These are phyloP conservation scores for Cryptococcus sp. DNA, from an alignment of 1,284 basidiomycete species.

Conservation along the genomic window DNA sequence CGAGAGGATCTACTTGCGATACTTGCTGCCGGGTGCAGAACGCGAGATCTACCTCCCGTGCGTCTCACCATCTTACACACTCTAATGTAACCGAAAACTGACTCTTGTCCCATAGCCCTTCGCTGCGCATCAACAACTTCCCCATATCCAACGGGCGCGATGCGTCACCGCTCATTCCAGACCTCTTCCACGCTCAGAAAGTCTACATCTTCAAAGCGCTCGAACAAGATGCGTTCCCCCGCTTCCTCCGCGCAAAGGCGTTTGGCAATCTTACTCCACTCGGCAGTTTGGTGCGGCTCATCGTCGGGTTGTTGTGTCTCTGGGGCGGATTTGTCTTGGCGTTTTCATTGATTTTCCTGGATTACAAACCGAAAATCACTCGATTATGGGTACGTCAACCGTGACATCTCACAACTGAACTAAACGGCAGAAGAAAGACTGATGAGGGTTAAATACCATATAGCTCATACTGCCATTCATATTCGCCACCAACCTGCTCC, in stretches of 20 bases:
- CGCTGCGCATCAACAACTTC: conserved; percentile 51
- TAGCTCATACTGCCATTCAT: conserved; percentile 93
- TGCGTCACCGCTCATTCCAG: conserved; percentile 85
- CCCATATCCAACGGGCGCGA: conserved; percentile 65
- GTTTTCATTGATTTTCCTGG: conserved; percentile 91
- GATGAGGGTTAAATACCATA: background rate
- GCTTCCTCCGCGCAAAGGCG: conserved; percentile 92
- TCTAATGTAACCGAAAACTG: background rate
- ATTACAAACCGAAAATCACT: conserved; percentile 82
- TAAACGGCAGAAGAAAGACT: background rate
- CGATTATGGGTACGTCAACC: conserved; percentile 89
- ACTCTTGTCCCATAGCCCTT: conserved; percentile 25
- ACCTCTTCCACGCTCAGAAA: conserved; percentile 96
- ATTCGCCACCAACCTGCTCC: conserved; percentile 83
- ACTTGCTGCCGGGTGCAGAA: conserved; percentile 67
- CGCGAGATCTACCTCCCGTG: conserved; percentile 90
- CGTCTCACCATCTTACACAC: conserved; percentile 59
- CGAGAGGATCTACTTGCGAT: conserved; percentile 92
- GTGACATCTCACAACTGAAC: background rate
- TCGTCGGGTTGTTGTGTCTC: conserved; percentile 78
- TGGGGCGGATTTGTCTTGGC: conserved; percentile 90
- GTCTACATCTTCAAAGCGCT: conserved; percentile 96
- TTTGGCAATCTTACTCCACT: conserved; percentile 95
- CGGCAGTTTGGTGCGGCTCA: conserved; percentile 78
- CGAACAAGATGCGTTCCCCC: conserved; percentile 96